phyloP scores from a whole-genome alignment of 495 filamentous ascomycete species.

The Cryomyces minteri region DNA sequence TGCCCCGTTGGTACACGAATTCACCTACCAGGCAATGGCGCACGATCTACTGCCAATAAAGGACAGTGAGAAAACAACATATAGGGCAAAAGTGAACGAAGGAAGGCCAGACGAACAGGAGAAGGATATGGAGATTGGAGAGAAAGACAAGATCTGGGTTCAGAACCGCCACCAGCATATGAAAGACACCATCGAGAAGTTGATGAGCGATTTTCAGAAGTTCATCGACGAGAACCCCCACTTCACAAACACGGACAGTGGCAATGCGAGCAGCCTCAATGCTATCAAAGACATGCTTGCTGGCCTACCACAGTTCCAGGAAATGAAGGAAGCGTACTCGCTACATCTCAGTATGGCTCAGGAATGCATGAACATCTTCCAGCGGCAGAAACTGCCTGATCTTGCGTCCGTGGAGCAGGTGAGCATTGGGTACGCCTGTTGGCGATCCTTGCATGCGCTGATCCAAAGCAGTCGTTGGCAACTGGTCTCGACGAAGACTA shows the following conservation, averaged over 20 bases:
- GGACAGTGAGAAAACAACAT: conserved; percentile 68
- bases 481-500: conserved; percentile 89
- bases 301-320: conserved; percentile 82
- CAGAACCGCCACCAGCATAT: conserved; percentile 88
- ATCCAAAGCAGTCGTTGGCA: conserved; percentile 41
- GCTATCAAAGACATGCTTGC: conserved; percentile 95
- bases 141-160: conserved; percentile 86
- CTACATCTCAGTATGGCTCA: conserved; percentile 96
- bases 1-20: conserved; percentile 80
- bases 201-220: conserved; percentile 80
- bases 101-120: conserved; percentile 44
- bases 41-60: conserved; percentile 78
- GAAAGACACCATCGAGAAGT: conserved; percentile 90
- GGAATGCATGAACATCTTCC: conserved; percentile 86
- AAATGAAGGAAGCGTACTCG: conserved; percentile 87
- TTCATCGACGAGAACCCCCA: conserved; percentile 90
- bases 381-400: conserved; percentile 66
- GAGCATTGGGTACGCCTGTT: neutral
- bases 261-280: conserved; percentile 56
- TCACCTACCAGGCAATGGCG: conserved; percentile 97
- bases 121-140: conserved; percentile 79
- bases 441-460: no score
- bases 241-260: conserved; percentile 54
- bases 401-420: conserved; percentile 71
- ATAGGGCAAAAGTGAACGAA: conserved; percentile 59